These are phyloP conservation scores for Diaporthe batatas DNA, from an alignment of 2,329 filamentous ascomycete genomes.

Conservation along the genomic window DNA sequence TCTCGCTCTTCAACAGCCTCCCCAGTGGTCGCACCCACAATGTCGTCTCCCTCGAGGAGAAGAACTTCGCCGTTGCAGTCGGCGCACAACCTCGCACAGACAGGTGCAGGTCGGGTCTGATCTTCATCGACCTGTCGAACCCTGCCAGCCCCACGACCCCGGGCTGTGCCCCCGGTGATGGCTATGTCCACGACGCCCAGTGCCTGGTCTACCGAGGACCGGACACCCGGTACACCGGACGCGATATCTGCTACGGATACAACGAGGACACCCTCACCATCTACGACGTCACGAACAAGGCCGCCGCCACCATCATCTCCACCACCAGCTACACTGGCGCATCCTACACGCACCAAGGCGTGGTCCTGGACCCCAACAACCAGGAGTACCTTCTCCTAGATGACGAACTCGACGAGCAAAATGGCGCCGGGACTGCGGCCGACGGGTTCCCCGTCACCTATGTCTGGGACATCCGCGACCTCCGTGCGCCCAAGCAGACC, in stretches of 20 bases:
- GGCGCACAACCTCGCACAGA: conserved; percentile 55
- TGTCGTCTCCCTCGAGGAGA: conserved; percentile 64
- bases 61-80: conserved; percentile 60
- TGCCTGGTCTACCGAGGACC: conserved; percentile 68
- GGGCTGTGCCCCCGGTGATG: conserved; percentile 67
- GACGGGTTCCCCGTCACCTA: conserved; percentile 62
- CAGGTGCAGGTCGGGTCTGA: conserved; percentile 65
- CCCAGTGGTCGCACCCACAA: conserved; percentile 62
- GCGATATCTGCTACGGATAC: conserved; percentile 69
- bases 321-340: conserved; percentile 67
- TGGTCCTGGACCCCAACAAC: conserved; percentile 60
- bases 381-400: conserved; percentile 63
- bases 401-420: conserved; percentile 66
- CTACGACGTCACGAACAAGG: conserved; percentile 64
- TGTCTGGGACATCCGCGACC: conserved; percentile 61
- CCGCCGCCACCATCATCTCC: conserved; percentile 61
- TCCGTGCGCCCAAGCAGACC: conserved; percentile 57
- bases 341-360: conserved; percentile 69
- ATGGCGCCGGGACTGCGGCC: conserved; percentile 54
- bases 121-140: conserved; percentile 70
- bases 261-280: conserved; percentile 65
- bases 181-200: conserved; percentile 73
- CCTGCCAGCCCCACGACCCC: conserved; percentile 64
- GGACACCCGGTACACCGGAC: conserved; percentile 60
- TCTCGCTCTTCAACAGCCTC: conserved; percentile 51